phyloP scores from a whole-genome alignment of 2,329 filamentous ascomycete genomes.

The Massarina eburnea region DNA sequence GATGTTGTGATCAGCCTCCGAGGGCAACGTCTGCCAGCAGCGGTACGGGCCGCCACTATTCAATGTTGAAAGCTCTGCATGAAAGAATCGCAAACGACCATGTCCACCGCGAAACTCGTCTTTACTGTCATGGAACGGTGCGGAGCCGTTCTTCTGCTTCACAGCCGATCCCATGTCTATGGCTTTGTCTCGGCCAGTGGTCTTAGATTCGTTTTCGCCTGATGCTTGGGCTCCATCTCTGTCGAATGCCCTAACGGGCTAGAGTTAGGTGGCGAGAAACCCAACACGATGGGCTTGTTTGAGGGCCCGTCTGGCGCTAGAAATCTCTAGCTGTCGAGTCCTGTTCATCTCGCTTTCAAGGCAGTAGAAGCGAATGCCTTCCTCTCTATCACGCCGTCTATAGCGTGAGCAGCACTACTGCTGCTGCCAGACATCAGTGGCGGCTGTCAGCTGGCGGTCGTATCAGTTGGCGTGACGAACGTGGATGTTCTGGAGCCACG shows the following conservation, averaged over 20 bases:
- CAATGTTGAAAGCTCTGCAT: conserved; percentile 9
- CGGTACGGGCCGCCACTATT: conserved; percentile 29
- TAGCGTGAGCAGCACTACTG: conserved; percentile 13
- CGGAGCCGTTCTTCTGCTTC: conserved; percentile 4
- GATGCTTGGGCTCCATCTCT: conserved; percentile 1
- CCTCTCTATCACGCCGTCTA: conserved; percentile 3
- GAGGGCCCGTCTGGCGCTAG: conserved; percentile 7
- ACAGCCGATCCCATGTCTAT: conserved; percentile 7
- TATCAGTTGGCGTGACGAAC: conserved; percentile 10
- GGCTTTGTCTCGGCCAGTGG: conserved; percentile 18
- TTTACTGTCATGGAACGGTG: background rate
- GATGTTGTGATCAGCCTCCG: conserved; percentile 25
- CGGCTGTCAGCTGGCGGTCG: conserved; percentile 24
- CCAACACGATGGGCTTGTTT: conserved; percentile 7
- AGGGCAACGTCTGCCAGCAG: conserved; percentile 29
- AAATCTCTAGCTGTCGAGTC: conserved; percentile 4
- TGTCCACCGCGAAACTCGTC: background rate
- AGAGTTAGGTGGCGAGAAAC: conserved; percentile 12
- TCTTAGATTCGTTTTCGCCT: conserved; percentile 10
- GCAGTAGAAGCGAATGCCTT: conserved; percentile 2
- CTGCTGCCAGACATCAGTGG: conserved; percentile 19
- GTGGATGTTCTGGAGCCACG: conserved; percentile 11
- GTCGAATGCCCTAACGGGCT: conserved; percentile 6
- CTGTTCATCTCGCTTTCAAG: conserved; percentile 7
- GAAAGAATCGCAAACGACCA: conserved; percentile 1